Evolutionary conservation across 257 asterid genomes (phyloP), one percentile per base, ranked within the genome.

Genomic region (Mentha longifolia): DNA sequence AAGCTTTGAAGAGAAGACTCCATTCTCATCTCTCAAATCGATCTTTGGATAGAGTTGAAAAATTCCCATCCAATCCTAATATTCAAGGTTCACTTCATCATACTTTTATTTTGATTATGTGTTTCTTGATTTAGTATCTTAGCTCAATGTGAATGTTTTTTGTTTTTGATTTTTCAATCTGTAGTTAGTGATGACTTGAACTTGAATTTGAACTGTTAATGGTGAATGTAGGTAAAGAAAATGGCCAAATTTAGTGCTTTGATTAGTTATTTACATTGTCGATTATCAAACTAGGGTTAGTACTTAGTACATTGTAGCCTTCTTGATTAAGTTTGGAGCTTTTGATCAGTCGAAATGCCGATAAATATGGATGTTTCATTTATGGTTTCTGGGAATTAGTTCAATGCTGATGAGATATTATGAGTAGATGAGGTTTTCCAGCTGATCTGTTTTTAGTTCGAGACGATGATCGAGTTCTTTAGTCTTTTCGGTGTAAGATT

Each of bases 41-140:
- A 72, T 82, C 91, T 12, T 82, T 84, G 22, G 90, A 84, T 45
- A 86, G 65, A 76, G 78, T 75, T 62, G 94, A 76, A 10, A 88
- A 85, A 78, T 10, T 77, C 62, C 42, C 75, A 11, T 67, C 97
- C 80, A 62, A 84, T 65, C 91, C 86, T 33, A 66, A 82, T 65
- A 75, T 81, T 67, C 84, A 78, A 73, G 97, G 99, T 94, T 4
- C 7, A 7, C 19, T 51, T n/a, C n/a, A n/a, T n/a, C n/a, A n/a
- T n/a, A n/a, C n/a, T n/a, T n/a, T 14, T 51, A 9, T 7, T 51
- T 16, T 16, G 1, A 5, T 51, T 17, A 3, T 49, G 1, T 37
- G 16, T 5, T 22, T 15, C 47, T 13, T 56, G 30, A 57, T 69
- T 25, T 13, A 35, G 50, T 37, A 15, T 54, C 22, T 42, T 43